phyloP scores from a whole-genome alignment of 2,329 filamentous ascomycete genomes.

The Harringtonia lauricola region DNA sequence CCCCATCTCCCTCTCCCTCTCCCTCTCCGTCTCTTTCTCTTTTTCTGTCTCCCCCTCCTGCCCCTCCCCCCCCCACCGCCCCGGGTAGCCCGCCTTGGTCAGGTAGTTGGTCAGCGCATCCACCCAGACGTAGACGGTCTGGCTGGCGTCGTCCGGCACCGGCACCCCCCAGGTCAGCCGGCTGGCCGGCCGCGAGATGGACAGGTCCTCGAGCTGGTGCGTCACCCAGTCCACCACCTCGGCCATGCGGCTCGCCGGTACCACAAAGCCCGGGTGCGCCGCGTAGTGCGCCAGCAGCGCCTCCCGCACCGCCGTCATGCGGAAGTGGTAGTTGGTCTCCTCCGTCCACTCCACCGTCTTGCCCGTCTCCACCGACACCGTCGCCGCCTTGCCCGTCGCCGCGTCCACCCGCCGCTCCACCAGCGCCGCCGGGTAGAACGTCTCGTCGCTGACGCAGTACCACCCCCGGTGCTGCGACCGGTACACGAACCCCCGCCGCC shows the following conservation, averaged over 20 bases:
- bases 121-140: slow-evolving; percentile 97
- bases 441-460: slow-evolving; percentile 96
- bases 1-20: background rate
- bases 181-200: slow-evolving; percentile 64
- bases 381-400: slow-evolving; percentile 69
- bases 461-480: slow-evolving; percentile 81
- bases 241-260: slow-evolving; percentile 61
- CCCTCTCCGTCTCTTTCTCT: background rate
- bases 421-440: slow-evolving; percentile 74
- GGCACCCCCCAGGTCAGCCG: slow-evolving; percentile 73
- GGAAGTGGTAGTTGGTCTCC: slow-evolving; percentile 92
- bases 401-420: slow-evolving; percentile 68
- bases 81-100: slow-evolving; percentile 75
- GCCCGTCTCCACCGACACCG: slow-evolving; percentile 76
- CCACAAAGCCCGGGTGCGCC: slow-evolving; percentile 66
- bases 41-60: background rate
- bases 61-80: slow-evolving; percentile 45
- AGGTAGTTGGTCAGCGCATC: slow-evolving; percentile 93
- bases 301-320: slow-evolving; percentile 73
- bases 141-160: slow-evolving; percentile 71
- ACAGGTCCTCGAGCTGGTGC: slow-evolving; percentile 73
- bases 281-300: slow-evolving; percentile 68
- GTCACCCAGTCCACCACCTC: slow-evolving; percentile 69
- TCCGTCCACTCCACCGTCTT: slow-evolving; percentile 92
- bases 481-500: slow-evolving; percentile 69